Evolutionary conservation across 2,329 filamentous ascomycete species (phyloP), one percentile per base, ranked within the genome.

Genomic region (Periconia sp.): DNA sequence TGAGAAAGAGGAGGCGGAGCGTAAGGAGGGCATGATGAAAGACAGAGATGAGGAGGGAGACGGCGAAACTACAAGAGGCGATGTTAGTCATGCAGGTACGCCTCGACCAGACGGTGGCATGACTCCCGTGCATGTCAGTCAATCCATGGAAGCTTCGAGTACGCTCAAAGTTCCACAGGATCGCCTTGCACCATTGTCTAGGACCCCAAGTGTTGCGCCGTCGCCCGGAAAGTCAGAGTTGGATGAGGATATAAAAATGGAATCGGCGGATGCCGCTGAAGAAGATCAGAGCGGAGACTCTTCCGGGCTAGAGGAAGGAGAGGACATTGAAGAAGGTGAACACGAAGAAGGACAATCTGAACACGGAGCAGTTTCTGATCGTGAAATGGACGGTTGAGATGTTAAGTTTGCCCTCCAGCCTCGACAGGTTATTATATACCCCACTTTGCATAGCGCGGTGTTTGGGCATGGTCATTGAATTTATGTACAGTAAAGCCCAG

Each of bases 1-100:
- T 67, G 93, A 97, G 79, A 96, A 96, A 76, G 92, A 96, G 72
- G 92, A 96, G 75, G 90, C 94, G 0, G 92, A 96, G 75, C 81
- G 91, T 41, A 84, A 91, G 50, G 91, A 95, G 73, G 91, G 91
- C 23, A 76, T 76, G 73, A 77, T 76, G 56, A 75, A 75, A 45
- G 74, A 72, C 33, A 71, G 68, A 1, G 76, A 75, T 14, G 73
- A 73, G 15, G 74, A 73, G 18, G 72, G 69, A 3, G 69, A 77
- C 49, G 74, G 72, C 20, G 69, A 63, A 49, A 70, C 64, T 3
- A 69, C 65, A 37, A 66, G 72, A 40, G 72, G 69, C 33, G 71
- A 70, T 49, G 59, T 53, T 6, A 80, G 78, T 61, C 68, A 70
- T 44, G 69, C 73, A 31, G 78, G 76, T 14, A 79, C 79, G n/a